These are phyloP conservation scores for Camellia sinensis DNA, from an alignment of 148 eudicot species.

Conservation along the genomic window DNA sequence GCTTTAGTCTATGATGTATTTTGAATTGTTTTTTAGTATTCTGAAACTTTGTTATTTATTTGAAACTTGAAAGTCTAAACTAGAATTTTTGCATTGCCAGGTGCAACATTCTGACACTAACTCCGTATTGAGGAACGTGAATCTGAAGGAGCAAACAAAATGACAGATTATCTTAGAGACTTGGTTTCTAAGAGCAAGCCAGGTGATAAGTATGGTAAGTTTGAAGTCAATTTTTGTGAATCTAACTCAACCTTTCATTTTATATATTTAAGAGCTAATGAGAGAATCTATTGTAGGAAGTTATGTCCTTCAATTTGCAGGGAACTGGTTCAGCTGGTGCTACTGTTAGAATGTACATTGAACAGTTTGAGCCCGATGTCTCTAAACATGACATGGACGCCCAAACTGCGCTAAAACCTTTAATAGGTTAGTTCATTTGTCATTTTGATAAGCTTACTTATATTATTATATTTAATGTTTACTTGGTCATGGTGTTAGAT, in stretches of 20 bases:
- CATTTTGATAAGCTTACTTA: background rate
- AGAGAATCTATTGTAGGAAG: conserved; percentile 41
- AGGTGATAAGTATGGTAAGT: conserved; percentile 77
- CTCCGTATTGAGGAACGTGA: conserved; percentile 70
- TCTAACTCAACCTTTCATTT: background rate
- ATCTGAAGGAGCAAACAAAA: conserved; percentile 89
- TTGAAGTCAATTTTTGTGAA: background rate
- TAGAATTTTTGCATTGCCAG: background rate
- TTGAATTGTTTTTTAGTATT: conserved; percentile 6
- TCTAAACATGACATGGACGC: conserved; percentile 82
- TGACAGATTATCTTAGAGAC: conserved; percentile 80
- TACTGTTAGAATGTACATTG: conserved; percentile 80
- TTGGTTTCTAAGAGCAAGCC: conserved; percentile 73
- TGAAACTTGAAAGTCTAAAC: background rate
- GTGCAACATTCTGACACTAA: background rate
- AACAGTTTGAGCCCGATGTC: conserved; percentile 86
- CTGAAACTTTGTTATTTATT: background rate
- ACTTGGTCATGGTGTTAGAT: conserved; percentile 34
- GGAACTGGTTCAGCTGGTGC: conserved; percentile 98
- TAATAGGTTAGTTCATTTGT: conserved; percentile 61
- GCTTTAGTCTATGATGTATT: conserved; percentile 17
- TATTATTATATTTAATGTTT: background rate
- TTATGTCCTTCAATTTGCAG: conserved; percentile 78
- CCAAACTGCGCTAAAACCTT: conserved; percentile 80
- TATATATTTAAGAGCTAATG: conserved; percentile 19